phyloP scores from a whole-genome alignment of 2,329 filamentous ascomycete species.

The Akanthomyces lecanii region DNA sequence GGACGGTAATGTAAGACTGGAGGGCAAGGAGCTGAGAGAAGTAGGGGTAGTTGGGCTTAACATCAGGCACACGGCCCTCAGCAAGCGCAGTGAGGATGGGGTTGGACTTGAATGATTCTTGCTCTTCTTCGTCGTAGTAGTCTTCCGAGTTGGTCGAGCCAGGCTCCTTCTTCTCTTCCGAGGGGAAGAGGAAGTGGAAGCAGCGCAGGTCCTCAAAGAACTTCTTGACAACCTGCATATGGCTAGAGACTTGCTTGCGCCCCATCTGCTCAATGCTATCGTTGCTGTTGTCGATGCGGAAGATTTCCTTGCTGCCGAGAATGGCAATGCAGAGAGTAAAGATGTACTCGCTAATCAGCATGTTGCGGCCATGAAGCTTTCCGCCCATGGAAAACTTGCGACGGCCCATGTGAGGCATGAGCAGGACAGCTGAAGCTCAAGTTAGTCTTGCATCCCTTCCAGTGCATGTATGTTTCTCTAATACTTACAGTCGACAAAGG shows the following conservation, averaged over 20 bases:
- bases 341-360: conserved; percentile 66
- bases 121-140: conserved; percentile 40
- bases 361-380: conserved; percentile 63
- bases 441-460: conserved; percentile 17
- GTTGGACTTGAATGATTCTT: conserved; percentile 60
- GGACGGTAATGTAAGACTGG: conserved; percentile 49
- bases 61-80: conserved; percentile 52
- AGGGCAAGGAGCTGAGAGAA: conserved; percentile 53
- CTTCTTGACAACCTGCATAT: conserved; percentile 66
- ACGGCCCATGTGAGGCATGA: conserved; percentile 63
- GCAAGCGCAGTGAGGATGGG: conserved; percentile 59
- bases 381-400: conserved; percentile 63
- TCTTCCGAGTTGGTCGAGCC: conserved; percentile 60
- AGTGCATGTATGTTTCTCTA: conserved; percentile 23
- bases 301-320: conserved; percentile 40
- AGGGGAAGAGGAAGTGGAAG: conserved; percentile 59
- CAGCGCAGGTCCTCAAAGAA: conserved; percentile 60
- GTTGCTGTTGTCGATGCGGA: conserved; percentile 40
- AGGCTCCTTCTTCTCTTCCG: conserved; percentile 51
- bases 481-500: conserved; percentile 61
- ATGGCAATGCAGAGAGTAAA: conserved; percentile 40
- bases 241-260: conserved; percentile 65
- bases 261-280: conserved; percentile 44
- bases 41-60: conserved; percentile 59
- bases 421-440: conserved; percentile 48